phyloP scores from a whole-genome alignment of 2,329 filamentous ascomycete species.

The Stylonectria norvegica region DNA sequence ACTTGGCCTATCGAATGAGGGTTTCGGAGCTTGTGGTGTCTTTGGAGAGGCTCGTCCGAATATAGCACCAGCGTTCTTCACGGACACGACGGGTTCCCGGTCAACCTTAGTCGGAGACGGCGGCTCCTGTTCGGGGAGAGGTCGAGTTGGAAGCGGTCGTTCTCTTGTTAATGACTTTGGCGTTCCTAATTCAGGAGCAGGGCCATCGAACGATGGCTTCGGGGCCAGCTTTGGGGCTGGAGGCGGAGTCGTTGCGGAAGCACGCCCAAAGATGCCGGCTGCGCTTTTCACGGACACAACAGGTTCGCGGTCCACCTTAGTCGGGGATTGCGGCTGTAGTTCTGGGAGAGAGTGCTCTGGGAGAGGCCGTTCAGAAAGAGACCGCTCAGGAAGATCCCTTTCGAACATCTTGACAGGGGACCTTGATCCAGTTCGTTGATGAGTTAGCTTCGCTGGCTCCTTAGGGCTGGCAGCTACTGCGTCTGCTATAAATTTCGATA shows the following conservation, averaged over 20 bases:
- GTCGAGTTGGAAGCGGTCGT: not conserved
- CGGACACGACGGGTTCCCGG: not conserved
- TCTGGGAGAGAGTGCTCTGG: slow-evolving; percentile 23
- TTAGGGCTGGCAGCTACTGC: slow-evolving; percentile 22
- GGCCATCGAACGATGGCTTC: slow-evolving; percentile 21
- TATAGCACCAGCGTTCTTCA: not conserved
- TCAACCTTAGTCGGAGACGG: not conserved
- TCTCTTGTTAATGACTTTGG: slow-evolving; percentile 2
- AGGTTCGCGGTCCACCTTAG: slow-evolving; percentile 34
- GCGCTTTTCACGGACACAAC: slow-evolving; percentile 37
- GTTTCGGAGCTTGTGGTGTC: slow-evolving; percentile 1
- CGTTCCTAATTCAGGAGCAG: slow-evolving; percentile 14
- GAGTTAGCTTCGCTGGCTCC: slow-evolving; percentile 26
- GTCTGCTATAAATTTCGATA: slow-evolving; percentile 56
- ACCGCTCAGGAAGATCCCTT: slow-evolving; percentile 27
- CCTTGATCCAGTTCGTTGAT: slow-evolving; percentile 35
- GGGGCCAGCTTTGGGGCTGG: slow-evolving; percentile 18
- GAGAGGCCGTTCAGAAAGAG: slow-evolving; percentile 22
- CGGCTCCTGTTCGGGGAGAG: not conserved
- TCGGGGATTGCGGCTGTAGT: slow-evolving; percentile 26
- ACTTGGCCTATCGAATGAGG: slow-evolving; percentile 6
- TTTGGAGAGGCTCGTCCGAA: not conserved
- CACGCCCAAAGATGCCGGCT: slow-evolving; percentile 33
- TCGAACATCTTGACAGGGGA: slow-evolving; percentile 38
- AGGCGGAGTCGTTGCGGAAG: slow-evolving; percentile 17